A percentile compares a stretch with the other conserved stretches of the same genome.
Evolutionary conservation across 306 rosid genomes (phyloP).

Genomic region (Amphicarpaea edgeworthii): DNA sequence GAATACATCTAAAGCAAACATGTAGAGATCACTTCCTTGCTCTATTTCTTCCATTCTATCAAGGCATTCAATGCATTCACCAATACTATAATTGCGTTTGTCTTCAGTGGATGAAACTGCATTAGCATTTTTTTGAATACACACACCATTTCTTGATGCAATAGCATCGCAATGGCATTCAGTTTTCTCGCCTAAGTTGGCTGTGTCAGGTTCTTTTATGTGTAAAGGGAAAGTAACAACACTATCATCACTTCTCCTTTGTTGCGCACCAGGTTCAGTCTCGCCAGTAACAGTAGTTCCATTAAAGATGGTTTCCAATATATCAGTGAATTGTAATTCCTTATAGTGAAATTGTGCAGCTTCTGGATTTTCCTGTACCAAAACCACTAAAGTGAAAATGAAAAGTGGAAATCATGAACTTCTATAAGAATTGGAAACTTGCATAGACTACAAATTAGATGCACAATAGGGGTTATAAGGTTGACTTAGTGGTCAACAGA

Average conservation of each 20-base stretch:
- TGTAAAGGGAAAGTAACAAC: conserved; percentile 47
- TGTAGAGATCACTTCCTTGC: conserved; percentile 75
- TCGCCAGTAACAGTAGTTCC: conserved; percentile 53
- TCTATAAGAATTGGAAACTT: conserved; percentile 18
- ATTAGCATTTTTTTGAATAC: conserved; percentile 39
- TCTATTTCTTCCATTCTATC: conserved; percentile 70
- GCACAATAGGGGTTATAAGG: no score
- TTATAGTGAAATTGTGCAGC: conserved; percentile 63
- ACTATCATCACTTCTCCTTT: conserved; percentile 47
- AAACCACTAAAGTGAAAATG: conserved; percentile 34
- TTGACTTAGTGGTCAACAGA: no score
- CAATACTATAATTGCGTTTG: conserved; percentile 63
- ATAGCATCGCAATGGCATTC: conserved; percentile 48
- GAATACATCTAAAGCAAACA: conserved; percentile 78
- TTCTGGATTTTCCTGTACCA: conserved; percentile 60
- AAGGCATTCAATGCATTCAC: conserved; percentile 77
- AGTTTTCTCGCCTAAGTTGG: conserved; percentile 43
- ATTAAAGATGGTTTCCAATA: conserved; percentile 50
- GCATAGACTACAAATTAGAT: conserved; percentile 28
- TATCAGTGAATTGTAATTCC: conserved; percentile 49
- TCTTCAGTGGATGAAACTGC: conserved; percentile 41
- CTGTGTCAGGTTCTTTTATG: conserved; percentile 39
- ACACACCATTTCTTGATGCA: conserved; percentile 48
- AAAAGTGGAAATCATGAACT: conserved; percentile 36
- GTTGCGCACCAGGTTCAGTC: conserved; percentile 45